Conservation (phyloP, 129 eudicot species). For the Oenanthe sinensis region DNA sequence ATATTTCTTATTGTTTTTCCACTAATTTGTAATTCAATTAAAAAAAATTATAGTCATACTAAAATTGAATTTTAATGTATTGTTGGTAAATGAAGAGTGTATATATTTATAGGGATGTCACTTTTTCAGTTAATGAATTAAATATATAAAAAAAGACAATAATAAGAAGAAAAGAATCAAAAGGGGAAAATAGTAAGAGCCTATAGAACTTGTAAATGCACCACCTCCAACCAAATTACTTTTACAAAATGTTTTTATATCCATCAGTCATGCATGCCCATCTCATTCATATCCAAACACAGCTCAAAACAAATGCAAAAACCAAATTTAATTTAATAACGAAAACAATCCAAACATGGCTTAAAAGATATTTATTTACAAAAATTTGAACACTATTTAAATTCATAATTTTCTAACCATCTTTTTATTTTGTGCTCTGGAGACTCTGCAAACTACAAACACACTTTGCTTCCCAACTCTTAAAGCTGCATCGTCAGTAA, state of each 20-base stretch:
- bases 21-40: too few species aligned
- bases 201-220: constrained; percentile 2
- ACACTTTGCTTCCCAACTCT: constrained; percentile 25
- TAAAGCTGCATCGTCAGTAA: constrained; percentile 16
- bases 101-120: too few species aligned
- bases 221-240: constrained; percentile 24
- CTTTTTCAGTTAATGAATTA: not conserved
- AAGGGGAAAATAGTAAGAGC: not conserved
- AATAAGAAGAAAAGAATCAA: not conserved
- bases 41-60: not conserved
- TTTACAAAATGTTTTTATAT: constrained; percentile 8
- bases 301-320: constrained; percentile 14
- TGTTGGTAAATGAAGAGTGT: too few species aligned
- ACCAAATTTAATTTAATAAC: not conserved
- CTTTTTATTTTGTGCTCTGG: constrained; percentile 22
- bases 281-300: constrained; percentile 14
- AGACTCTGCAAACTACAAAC: constrained; percentile 24
- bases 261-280: constrained; percentile 10
- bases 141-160: not conserved
- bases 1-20: too few species aligned
- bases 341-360: not conserved
- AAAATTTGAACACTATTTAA: not conserved
- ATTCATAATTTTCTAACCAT: not conserved
- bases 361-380: not conserved
- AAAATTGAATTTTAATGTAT: not conserved